Percentiles rank a stretch among this genome's conserved stretches.
Evolutionary conservation across 192 early-diverging fungal genomes (phyloP).

Genomic region (Physocladia obscura): DNA sequence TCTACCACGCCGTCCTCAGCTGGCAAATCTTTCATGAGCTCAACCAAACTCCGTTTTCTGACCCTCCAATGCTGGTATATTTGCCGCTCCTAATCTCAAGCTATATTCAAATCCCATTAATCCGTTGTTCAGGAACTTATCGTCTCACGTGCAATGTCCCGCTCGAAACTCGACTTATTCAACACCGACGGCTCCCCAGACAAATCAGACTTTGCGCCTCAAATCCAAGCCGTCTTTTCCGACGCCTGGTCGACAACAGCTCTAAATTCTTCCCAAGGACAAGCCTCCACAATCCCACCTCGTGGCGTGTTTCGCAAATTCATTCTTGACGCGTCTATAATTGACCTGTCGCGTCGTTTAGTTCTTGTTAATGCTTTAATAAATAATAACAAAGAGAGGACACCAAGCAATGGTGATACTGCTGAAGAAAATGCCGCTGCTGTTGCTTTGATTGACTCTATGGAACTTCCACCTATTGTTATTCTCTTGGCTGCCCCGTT

Average conservation of each 20-base stretch:
- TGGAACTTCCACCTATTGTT: background rate
- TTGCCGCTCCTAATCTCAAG: background rate
- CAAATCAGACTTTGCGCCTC: background rate
- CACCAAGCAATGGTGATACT: no score
- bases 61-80: background rate
- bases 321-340: background rate
- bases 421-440: background rate
- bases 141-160: conserved; percentile 13
- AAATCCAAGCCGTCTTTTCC: background rate
- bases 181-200: background rate
- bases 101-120: background rate
- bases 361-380: background rate
- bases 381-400: no score
- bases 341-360: background rate
- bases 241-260: background rate
- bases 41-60: conserved; percentile 1
- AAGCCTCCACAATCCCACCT: background rate
- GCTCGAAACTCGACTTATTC: conserved; percentile 3
- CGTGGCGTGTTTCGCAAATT: conserved; percentile 15
- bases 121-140: conserved; percentile 7
- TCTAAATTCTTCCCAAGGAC: background rate
- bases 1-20: background rate
- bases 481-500: background rate
- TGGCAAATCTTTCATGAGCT: no score
- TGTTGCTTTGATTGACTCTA: background rate